phyloP scores from a whole-genome alignment of 2,329 filamentous ascomycete genomes.

The Epichloe typhina region DNA sequence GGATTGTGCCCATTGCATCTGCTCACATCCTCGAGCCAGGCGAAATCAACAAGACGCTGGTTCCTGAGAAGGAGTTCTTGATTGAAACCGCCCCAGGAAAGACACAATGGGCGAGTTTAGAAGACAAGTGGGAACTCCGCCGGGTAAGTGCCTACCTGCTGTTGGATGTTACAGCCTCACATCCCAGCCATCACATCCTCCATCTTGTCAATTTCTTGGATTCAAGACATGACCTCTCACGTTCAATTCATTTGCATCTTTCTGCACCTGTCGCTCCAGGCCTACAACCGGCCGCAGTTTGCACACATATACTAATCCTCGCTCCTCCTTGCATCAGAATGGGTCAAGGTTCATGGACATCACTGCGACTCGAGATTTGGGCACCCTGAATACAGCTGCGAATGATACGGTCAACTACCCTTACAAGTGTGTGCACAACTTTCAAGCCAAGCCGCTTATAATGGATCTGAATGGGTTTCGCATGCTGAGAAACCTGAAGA shows the following conservation, averaged over 20 bases:
- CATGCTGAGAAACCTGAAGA: slow-evolving; percentile 67
- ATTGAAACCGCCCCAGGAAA: slow-evolving; percentile 78
- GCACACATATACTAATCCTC: background rate
- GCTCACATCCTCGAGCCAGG: slow-evolving; percentile 43
- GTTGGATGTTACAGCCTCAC: no score
- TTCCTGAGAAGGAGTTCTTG: slow-evolving; percentile 40
- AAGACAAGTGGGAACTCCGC: slow-evolving; percentile 86
- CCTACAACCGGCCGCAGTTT: no score
- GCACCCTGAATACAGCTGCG: slow-evolving; percentile 27
- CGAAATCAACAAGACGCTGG: slow-evolving; percentile 37
- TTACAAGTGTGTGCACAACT: slow-evolving; percentile 47
- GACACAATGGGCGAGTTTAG: slow-evolving; percentile 78
- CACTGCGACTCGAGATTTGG: slow-evolving; percentile 54
- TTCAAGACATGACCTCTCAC: background rate
- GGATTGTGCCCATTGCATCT: slow-evolving; percentile 37
- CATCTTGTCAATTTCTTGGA: background rate
- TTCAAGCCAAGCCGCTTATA: slow-evolving; percentile 53
- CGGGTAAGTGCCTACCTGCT: slow-evolving; percentile 41
- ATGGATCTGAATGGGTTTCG: slow-evolving; percentile 58
- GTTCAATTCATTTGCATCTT: no score
- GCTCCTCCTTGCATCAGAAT: slow-evolving; percentile 38
- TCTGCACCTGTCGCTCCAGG: no score
- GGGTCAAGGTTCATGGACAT: slow-evolving; percentile 92
- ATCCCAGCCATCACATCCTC: background rate
- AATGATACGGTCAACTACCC: slow-evolving; percentile 45